Conservation (phyloP, 257 asterid species). For the Ballota nigra region DNA sequence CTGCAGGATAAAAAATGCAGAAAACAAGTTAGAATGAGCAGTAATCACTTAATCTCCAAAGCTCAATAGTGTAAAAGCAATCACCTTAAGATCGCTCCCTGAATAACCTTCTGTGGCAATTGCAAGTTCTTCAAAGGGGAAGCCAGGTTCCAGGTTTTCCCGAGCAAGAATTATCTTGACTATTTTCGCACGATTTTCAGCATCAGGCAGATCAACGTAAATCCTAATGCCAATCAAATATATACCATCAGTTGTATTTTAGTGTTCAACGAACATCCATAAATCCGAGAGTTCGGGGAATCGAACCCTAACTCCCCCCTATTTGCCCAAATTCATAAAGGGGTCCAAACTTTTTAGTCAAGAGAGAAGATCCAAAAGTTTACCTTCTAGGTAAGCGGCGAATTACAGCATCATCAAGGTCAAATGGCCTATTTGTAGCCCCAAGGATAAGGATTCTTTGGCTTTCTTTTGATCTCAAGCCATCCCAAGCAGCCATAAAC, state of each 20-base stretch:
- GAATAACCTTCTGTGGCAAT: constrained; percentile 97
- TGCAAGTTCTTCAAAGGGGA: constrained; percentile 76
- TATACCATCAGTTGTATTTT: background rate
- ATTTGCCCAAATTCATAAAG: background rate
- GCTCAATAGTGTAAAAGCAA: constrained; percentile 10
- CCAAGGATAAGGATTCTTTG: constrained; percentile 94
- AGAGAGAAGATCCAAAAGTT: constrained; percentile 2
- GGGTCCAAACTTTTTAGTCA: background rate
- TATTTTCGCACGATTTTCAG: constrained; percentile 82
- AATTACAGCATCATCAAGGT: constrained; percentile 99
- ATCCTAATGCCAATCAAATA: constrained; percentile 54
- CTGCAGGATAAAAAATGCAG: constrained; percentile 37
- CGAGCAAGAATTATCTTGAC: constrained; percentile 74
- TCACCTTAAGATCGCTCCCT: constrained; percentile 97
- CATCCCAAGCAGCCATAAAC: constrained; percentile 99
- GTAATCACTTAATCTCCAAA: background rate
- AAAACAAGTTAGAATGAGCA: constrained; percentile 11
- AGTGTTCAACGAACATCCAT: background rate
- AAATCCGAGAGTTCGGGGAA: background rate
- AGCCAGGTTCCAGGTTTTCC: constrained; percentile 73
- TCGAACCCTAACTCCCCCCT: background rate
- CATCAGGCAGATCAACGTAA: constrained; percentile 95
- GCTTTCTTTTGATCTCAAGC: constrained; percentile 92
- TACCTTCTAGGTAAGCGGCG: constrained; percentile 97
- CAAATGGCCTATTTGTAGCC: constrained; percentile 99